Conservation (phyloP, 306 rosid genomes). For the Fagus crenata region DNA sequence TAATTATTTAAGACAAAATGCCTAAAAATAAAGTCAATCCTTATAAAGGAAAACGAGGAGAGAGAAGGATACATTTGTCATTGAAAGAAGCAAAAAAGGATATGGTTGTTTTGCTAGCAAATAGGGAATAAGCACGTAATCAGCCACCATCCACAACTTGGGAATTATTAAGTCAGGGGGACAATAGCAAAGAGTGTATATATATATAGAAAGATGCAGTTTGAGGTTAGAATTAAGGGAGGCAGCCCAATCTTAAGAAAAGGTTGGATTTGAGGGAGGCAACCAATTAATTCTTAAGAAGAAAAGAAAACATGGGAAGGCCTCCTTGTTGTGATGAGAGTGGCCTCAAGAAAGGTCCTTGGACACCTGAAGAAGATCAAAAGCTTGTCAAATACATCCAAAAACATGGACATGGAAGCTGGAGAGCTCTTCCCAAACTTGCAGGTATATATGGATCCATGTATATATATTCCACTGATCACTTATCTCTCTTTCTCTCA, state of each 20-base stretch:
- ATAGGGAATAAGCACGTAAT: conserved; percentile 45
- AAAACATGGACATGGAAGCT: conserved; percentile 63
- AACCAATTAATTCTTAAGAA: not conserved
- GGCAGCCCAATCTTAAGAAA: conserved; percentile 9
- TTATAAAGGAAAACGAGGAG: not conserved
- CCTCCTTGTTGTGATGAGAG: conserved; percentile 58
- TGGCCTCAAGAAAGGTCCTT: conserved; percentile 67
- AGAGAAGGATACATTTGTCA: not conserved
- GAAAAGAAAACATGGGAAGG: conserved; percentile 49
- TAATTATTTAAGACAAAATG: not conserved
- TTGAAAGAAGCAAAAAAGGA: conserved; percentile 2
- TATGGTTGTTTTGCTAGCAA: conserved; percentile 33
- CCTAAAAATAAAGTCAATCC: conserved; percentile 5
- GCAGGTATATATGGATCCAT: conserved; percentile 39
- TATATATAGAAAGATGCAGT: conserved; percentile 39
- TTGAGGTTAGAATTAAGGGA: conserved; percentile 34
- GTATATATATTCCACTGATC: not conserved
- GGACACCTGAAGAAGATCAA: conserved; percentile 70
- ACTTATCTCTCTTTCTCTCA: not conserved
- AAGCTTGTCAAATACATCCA: conserved; percentile 52
- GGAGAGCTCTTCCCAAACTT: conserved; percentile 70
- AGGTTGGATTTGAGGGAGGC: conserved; percentile 37
- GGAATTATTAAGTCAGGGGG: conserved; percentile 22
- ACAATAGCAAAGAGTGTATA: conserved; percentile 18
- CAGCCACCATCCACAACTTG: conserved; percentile 1